Conservation (phyloP, 116 monocot species). For the Dioscorea cayenensis region DNA sequence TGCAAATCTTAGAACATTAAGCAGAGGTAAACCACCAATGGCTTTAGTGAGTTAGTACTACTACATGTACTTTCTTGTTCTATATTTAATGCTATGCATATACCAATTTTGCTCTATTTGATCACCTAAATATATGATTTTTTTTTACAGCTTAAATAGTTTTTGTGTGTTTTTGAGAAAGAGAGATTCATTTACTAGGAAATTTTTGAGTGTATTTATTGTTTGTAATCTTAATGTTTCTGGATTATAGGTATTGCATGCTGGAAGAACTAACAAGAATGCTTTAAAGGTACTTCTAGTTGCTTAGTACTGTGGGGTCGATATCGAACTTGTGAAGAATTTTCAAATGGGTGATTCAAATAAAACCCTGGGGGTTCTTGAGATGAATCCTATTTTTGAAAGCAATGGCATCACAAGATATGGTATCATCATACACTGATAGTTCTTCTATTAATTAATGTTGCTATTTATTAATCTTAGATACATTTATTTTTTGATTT, state of each 20-base stretch:
- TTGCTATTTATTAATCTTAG: background rate
- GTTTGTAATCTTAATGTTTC: background rate
- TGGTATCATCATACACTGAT: constrained; percentile 21
- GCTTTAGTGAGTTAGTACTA: too few relatives aligned
- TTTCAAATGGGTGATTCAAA: constrained; percentile 84
- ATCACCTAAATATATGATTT: too few relatives aligned
- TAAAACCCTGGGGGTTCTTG: constrained; percentile 69
- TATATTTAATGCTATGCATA: too few relatives aligned
- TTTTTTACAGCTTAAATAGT: too few relatives aligned
- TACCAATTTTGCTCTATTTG: too few relatives aligned
- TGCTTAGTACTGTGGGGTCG: constrained; percentile 66
- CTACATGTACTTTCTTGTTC: too few relatives aligned
- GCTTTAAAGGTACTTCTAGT: constrained; percentile 76
- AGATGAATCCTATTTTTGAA: constrained; percentile 88
- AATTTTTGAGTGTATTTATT: background rate
- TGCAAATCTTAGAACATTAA: too few relatives aligned
- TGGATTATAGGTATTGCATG: constrained; percentile 44
- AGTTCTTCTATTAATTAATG: background rate
- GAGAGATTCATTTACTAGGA: too few relatives aligned
- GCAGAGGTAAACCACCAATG: too few relatives aligned
- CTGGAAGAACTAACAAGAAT: constrained; percentile 56
- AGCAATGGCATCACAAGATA: constrained; percentile 85
- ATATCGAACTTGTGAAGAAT: constrained; percentile 55
- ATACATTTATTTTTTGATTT: background rate
- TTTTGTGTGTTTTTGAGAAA: too few relatives aligned